Percentiles rank a stretch among this genome's conserved stretches.
Conservation (phyloP, 129 eudicot genomes). For the Tagetes patula region DNA sequence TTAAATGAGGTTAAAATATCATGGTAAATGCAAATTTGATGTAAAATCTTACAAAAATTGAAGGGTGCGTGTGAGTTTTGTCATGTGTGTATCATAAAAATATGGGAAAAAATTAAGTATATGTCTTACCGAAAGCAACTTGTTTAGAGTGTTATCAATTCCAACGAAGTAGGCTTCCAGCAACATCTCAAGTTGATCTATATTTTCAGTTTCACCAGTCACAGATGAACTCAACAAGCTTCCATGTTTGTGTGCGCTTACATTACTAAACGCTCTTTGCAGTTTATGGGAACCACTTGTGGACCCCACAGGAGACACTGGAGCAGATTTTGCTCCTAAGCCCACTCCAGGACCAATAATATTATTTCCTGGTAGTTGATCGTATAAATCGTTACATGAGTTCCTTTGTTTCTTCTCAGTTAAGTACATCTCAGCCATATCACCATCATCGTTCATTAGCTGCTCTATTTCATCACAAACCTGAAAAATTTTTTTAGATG, state of each 20-base stretch:
- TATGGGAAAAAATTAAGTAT: neutral
- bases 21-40: slow-evolving; percentile 1
- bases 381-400: slow-evolving; percentile 50
- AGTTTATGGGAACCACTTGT: slow-evolving; percentile 42
- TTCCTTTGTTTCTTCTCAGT: slow-evolving; percentile 88
- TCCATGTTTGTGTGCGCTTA: slow-evolving; percentile 77
- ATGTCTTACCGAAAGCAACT: slow-evolving; percentile 75
- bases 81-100: neutral
- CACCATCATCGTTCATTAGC: slow-evolving; percentile 98
- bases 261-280: slow-evolving; percentile 81
- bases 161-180: slow-evolving; percentile 95
- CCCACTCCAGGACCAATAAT: slow-evolving; percentile 22
- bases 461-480: slow-evolving; percentile 98
- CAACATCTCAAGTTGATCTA: slow-evolving; percentile 98
- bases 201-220: slow-evolving; percentile 72
- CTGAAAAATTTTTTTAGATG: slow-evolving; percentile 36
- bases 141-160: slow-evolving; percentile 80
- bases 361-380: slow-evolving; percentile 42
- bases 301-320: slow-evolving; percentile 88
- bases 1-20: neutral
- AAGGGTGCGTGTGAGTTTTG: neutral
- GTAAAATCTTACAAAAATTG: neutral
- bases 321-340: slow-evolving; percentile 73
- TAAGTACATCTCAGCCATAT: slow-evolving; percentile 99
- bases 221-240: slow-evolving; percentile 74